These are phyloP conservation scores for Candida patagonica DNA, from an alignment of 805 yeast genomes.

Conservation along the genomic window DNA sequence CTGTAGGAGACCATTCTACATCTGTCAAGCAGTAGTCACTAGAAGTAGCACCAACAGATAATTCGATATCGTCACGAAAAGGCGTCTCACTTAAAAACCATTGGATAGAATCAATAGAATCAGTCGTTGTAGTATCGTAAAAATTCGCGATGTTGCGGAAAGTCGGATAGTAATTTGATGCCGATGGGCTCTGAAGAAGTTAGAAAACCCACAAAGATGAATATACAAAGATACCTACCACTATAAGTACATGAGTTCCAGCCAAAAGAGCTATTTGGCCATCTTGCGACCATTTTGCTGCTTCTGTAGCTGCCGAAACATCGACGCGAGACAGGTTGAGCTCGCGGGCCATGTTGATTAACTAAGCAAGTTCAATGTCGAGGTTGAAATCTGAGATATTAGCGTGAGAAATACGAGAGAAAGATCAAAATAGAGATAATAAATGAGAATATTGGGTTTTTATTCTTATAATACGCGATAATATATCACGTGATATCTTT, in stretches of 20 bases:
- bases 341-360: slow-evolving; percentile 8
- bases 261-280: slow-evolving; percentile 15
- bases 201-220: too few species aligned
- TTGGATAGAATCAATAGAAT: slow-evolving; percentile 7
- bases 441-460: too few species aligned
- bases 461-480: too few species aligned
- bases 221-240: slow-evolving; percentile 9
- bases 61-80: slow-evolving; percentile 7
- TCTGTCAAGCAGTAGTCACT: slow-evolving; percentile 13
- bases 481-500: too few species aligned
- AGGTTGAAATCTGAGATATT: too few species aligned
- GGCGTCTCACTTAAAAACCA: neutral
- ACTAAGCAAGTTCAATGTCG: too few species aligned
- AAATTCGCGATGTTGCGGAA: too few species aligned
- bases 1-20: slow-evolving; percentile 18
- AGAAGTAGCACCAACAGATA: slow-evolving; percentile 10
- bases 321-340: slow-evolving; percentile 6
- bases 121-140: slow-evolving; percentile 10
- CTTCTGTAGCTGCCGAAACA: slow-evolving; percentile 10
- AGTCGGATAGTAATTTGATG: slow-evolving; percentile 5
- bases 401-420: too few species aligned
- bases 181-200: neutral
- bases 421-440: too few species aligned
- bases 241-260: slow-evolving; percentile 9
- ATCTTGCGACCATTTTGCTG: slow-evolving; percentile 19